Evolutionary conservation across 768 basidiomycete species (phyloP).

Genomic region (Lepiota venenata): DNA sequence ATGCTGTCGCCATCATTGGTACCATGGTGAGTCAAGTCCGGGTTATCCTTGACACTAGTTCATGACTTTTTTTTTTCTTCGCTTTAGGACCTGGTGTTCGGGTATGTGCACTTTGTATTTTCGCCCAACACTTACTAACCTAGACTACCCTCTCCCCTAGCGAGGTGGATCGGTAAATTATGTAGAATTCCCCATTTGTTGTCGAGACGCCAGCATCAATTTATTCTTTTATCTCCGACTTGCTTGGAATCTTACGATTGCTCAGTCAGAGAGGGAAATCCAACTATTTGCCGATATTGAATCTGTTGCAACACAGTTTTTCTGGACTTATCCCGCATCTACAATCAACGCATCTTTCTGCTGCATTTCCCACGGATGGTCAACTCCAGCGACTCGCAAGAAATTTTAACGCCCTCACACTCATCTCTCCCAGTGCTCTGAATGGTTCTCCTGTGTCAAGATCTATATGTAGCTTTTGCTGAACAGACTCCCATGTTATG

Average conservation of each 20-base stretch:
- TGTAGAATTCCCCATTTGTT: slow-evolving; percentile 1
- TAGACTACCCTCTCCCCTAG: slow-evolving; percentile 22
- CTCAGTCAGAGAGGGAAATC: too few species aligned
- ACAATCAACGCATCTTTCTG: too few species aligned
- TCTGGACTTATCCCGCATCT: not conserved
- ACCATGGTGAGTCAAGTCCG: slow-evolving; percentile 72
- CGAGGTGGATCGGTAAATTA: slow-evolving; percentile 34
- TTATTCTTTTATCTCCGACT: not conserved
- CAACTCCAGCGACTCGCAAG: not conserved
- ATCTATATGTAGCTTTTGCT: too few species aligned
- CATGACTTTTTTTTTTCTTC: not conserved
- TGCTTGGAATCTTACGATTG: too few species aligned
- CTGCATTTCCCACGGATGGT: too few species aligned
- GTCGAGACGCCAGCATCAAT: not conserved
- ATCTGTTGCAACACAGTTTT: not conserved
- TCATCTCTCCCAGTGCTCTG: too few species aligned
- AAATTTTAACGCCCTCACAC: too few species aligned
- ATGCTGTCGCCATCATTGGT: slow-evolving; percentile 95
- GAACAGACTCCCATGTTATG: too few species aligned
- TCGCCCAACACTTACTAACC: not conserved
- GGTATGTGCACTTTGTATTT: slow-evolving; percentile 49
- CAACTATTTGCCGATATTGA: not conserved
- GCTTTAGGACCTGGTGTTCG: slow-evolving; percentile 83
- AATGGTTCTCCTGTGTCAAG: too few species aligned
- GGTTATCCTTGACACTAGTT: not conserved